These are phyloP conservation scores for Mycosarcoma maydis DNA, from an alignment of 1,284 basidiomycete species.

Conservation along the genomic window DNA sequence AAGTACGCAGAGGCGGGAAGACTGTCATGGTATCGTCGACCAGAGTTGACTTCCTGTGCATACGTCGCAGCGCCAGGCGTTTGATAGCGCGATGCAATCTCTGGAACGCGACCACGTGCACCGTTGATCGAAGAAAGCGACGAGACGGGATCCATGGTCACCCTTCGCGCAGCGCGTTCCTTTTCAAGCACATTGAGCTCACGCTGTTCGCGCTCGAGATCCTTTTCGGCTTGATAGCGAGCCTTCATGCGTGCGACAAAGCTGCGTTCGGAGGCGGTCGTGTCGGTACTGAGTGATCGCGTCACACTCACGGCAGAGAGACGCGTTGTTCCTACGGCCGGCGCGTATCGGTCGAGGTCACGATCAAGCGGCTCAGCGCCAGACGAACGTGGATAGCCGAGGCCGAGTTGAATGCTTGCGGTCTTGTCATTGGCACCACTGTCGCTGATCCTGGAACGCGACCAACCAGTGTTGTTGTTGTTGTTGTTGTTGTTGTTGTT, in stretches of 20 bases:
- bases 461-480: slow-evolving; percentile 10
- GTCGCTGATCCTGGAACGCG: slow-evolving; percentile 25
- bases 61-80: slow-evolving; percentile 10
- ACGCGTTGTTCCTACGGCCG: slow-evolving; percentile 50
- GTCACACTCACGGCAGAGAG: slow-evolving; percentile 43
- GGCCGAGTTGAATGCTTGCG: slow-evolving; percentile 16
- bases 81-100: slow-evolving; percentile 48
- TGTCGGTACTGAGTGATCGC: slow-evolving; percentile 57
- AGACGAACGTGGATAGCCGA: slow-evolving; percentile 25
- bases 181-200: slow-evolving; percentile 42
- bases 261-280: slow-evolving; percentile 59
- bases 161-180: slow-evolving; percentile 30
- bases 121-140: slow-evolving; percentile 22
- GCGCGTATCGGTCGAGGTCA: slow-evolving; percentile 50
- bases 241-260: slow-evolving; percentile 64
- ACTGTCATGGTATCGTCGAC: slow-evolving; percentile 34
- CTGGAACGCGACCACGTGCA: slow-evolving; percentile 40
- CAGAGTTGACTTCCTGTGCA: slow-evolving; percentile 12
- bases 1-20: slow-evolving; percentile 16
- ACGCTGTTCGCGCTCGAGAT: slow-evolving; percentile 38
- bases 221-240: slow-evolving; percentile 61
- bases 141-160: slow-evolving; percentile 32
- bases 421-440: slow-evolving; percentile 6
- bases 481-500: slow-evolving; percentile 9
- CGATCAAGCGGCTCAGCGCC: slow-evolving; percentile 22